Conservation (phyloP, 2,329 filamentous ascomycete species). For the Diaporthe ampelina region DNA sequence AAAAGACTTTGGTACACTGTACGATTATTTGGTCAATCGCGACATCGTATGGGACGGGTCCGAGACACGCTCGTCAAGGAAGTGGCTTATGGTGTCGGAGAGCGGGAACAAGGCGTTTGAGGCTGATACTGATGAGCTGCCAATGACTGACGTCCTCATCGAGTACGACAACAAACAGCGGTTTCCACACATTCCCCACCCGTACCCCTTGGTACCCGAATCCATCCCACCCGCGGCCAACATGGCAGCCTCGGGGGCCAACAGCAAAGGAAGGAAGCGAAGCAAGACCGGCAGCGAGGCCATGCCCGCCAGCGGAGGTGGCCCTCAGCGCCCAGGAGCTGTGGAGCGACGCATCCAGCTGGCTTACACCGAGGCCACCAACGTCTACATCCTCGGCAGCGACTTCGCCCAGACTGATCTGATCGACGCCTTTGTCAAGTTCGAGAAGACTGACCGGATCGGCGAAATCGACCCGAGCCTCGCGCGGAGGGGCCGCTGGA, state of each 20-base stretch:
- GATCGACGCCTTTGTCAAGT: constrained; percentile 67
- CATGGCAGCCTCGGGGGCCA: background rate
- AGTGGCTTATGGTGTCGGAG: constrained; percentile 73
- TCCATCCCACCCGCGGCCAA: constrained; percentile 54
- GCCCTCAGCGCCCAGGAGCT: constrained; percentile 45
- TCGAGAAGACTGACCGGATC: constrained; percentile 68
- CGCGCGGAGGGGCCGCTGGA: constrained; percentile 72
- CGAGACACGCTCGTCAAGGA: constrained; percentile 71
- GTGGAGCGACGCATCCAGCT: constrained; percentile 67
- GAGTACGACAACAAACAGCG: constrained; percentile 74
- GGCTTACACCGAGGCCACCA: constrained; percentile 72
- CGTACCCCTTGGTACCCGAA: constrained; percentile 75
- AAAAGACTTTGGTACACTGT: constrained; percentile 76
- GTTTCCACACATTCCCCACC: constrained; percentile 76
- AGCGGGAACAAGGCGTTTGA: constrained; percentile 61
- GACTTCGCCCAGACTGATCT: constrained; percentile 67
- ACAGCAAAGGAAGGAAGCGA: constrained; percentile 44
- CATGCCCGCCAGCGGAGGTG: constrained; percentile 41
- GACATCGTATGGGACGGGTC: constrained; percentile 75
- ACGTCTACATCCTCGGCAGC: constrained; percentile 68
- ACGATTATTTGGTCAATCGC: constrained; percentile 79
- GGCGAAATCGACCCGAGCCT: constrained; percentile 66
- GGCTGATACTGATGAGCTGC: constrained; percentile 66
- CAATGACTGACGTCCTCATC: constrained; percentile 76
- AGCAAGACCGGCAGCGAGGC: constrained; percentile 49